A percentile compares a stretch with the other conserved stretches of the same genome.
Evolutionary conservation across 2,329 filamentous ascomycete species (phyloP).

Genomic region (Pseudohalonectria lignicola): DNA sequence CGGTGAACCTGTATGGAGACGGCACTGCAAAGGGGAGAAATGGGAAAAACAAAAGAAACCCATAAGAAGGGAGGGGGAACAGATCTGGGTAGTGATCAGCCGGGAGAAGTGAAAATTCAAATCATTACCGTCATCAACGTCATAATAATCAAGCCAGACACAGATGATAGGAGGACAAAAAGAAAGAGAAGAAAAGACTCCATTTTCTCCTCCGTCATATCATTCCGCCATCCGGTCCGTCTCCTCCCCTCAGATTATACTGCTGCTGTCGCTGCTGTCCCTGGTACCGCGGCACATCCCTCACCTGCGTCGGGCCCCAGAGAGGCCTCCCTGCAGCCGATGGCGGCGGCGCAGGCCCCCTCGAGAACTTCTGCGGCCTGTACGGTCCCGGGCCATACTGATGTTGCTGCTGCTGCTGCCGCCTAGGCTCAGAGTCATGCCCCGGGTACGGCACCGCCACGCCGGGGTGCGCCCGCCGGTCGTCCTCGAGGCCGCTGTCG

Average conservation of each 20-base stretch:
- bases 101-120: too few species aligned
- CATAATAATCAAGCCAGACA: too few species aligned
- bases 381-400: neutral
- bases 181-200: neutral
- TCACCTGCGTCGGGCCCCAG: too few species aligned
- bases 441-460: neutral
- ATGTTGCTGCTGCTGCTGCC: neutral
- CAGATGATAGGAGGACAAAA: neutral
- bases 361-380: neutral
- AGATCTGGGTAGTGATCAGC: neutral
- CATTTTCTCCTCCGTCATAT: neutral
- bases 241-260: neutral
- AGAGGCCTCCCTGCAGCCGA: neutral
- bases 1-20: too few species aligned
- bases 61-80: neutral
- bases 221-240: neutral
- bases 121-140: too few species aligned
- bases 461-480: neutral
- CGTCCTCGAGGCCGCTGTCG: constrained; percentile 6
- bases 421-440: neutral
- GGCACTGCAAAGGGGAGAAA: too few species aligned
- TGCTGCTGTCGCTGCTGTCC: neutral
- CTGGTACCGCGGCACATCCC: neutral
- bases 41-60: too few species aligned
- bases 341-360: neutral